Base-by-base conservation (phyloP, 371 early-diverging fungal species). In the Mortierella sp. region DNA sequence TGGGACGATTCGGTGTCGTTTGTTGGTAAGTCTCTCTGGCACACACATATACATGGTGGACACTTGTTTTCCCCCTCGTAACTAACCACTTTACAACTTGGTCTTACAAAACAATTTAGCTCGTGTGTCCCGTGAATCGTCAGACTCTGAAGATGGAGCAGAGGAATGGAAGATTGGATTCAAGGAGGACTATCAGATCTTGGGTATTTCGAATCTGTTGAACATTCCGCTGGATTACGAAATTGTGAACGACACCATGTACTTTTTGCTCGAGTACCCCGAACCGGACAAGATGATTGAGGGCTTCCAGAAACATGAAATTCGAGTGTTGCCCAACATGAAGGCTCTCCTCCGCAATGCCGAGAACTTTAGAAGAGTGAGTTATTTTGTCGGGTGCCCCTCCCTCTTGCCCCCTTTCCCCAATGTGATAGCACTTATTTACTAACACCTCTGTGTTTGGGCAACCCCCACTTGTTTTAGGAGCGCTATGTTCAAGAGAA, bases 401-500 rank as follows among this genome's bases (percentile, higher is more conserved):
- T n/a, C n/a, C n/a, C n/a, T n/a, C n/a, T n/a, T n/a, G n/a, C n/a
- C n/a, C n/a, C n/a, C n/a, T n/a, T n/a, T n/a, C n/a, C n/a, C n/a
- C n/a, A n/a, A n/a, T n/a, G n/a, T n/a, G n/a, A n/a, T n/a, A n/a
- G n/a, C n/a, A n/a, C n/a, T n/a, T n/a, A n/a, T n/a, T n/a, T n/a
- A n/a, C n/a, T n/a, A n/a, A n/a, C n/a, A n/a, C n/a, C n/a, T n/a
- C n/a, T n/a, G n/a, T n/a, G n/a, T n/a, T n/a, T n/a, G n/a, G n/a
- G n/a, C n/a, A n/a, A n/a, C n/a, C n/a, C n/a, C n/a, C n/a, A n/a
- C n/a, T n/a, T n/a, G n/a, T n/a, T n/a, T n/a, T 63, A 89, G 87
- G 90, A 91, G 54, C 88, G 87, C 58, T 92, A 90, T 56, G 71
- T 90, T 17, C 81, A 86, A 52, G 91, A 90, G 67, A 84, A 88